Evolutionary conservation across 495 filamentous ascomycete genomes (phyloP), one percentile per base, ranked within the genome.

Genomic region (Aspergillus bridgeri): DNA sequence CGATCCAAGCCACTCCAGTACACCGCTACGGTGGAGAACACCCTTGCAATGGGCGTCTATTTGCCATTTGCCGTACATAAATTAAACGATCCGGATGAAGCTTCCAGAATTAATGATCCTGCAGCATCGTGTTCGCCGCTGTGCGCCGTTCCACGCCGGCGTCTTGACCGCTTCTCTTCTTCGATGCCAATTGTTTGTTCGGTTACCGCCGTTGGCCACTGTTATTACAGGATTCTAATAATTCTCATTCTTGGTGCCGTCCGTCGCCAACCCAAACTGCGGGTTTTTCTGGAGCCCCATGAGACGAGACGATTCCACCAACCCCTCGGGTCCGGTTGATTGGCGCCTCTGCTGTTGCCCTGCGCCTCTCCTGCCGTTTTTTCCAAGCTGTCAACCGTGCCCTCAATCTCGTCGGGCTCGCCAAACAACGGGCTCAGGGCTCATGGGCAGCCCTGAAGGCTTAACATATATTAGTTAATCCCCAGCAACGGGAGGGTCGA

Each of bases 131-230:
- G 42, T 53, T 53, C 51, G 33, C 19, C 38, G 13, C 20, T 25
- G 42, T 53, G 38, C 38, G 43, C 33, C 42, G 42, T 50, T 45
- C 42, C 43, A 56, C 51, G 29, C 47, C 17, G 54, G 44, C 48
- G 29, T 62, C 50, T 51, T 65, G 63, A 65, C 63, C 63, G 63
- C 63, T 60, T 60, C 63, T 62, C 60, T 44, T 59, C 58, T 48
- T 11, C 24, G 17, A 51, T 46, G 17, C 52, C 56, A 63, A 56
- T 53, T 51, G 44, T 51, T 21, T 23, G 22, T 15, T 46, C n/a
- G 48, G 33, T 43, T 49, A 46, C 48, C 52, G 47, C 54, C 52
- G 51, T 55, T 58, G 57, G 50, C 48, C 47, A 51, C 42, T 54
- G 22, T 22, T 48, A 23, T 55, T 54, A 55, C 33, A 38, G 33